Percentiles rank a stretch among this genome's conserved stretches.
These are phyloP conservation scores for Dinochytrium kinnereticum DNA, from an alignment of 371 early-diverging fungal species.

Conservation along the genomic window DNA sequence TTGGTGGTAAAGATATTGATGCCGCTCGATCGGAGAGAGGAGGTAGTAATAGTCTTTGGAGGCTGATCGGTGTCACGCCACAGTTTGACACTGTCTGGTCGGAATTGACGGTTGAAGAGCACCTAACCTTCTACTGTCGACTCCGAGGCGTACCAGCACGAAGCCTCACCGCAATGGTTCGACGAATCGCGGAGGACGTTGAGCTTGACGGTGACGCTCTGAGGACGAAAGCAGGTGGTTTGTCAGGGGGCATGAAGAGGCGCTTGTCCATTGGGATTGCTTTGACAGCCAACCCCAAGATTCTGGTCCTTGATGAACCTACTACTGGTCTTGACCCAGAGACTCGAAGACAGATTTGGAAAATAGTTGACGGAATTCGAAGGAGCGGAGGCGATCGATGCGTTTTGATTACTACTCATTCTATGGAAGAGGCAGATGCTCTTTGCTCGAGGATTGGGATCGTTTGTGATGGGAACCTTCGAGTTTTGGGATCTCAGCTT, in stretches of 20 bases:
- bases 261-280: slow-evolving; percentile 53
- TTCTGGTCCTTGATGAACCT: slow-evolving; percentile 52
- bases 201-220: slow-evolving; percentile 42
- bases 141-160: slow-evolving; percentile 40
- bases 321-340: slow-evolving; percentile 45
- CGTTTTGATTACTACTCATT: slow-evolving; percentile 46
- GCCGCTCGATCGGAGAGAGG: slow-evolving; percentile 4
- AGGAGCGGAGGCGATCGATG: slow-evolving; percentile 22
- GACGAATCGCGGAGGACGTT: slow-evolving; percentile 38
- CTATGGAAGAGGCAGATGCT: slow-evolving; percentile 50
- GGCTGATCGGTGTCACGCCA: slow-evolving; percentile 41
- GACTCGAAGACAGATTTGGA: slow-evolving; percentile 44
- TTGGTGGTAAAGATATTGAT: slow-evolving; percentile 25
- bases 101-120: slow-evolving; percentile 49
- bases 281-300: slow-evolving; percentile 46
- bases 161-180: slow-evolving; percentile 19
- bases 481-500: slow-evolving; percentile 36
- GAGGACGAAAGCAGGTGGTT: slow-evolving; percentile 24
- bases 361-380: slow-evolving; percentile 37
- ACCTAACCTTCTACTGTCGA: slow-evolving; percentile 47
- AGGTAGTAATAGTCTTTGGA: not conserved
- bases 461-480: slow-evolving; percentile 38
- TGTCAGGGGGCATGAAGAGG: slow-evolving; percentile 52
- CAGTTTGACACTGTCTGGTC: slow-evolving; percentile 52
- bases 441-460: slow-evolving; percentile 46